A percentile compares a stretch with the other conserved stretches of the same genome.
phyloP scores from a whole-genome alignment of 345 rosid species.

The Raphanus raphanistrum region DNA sequence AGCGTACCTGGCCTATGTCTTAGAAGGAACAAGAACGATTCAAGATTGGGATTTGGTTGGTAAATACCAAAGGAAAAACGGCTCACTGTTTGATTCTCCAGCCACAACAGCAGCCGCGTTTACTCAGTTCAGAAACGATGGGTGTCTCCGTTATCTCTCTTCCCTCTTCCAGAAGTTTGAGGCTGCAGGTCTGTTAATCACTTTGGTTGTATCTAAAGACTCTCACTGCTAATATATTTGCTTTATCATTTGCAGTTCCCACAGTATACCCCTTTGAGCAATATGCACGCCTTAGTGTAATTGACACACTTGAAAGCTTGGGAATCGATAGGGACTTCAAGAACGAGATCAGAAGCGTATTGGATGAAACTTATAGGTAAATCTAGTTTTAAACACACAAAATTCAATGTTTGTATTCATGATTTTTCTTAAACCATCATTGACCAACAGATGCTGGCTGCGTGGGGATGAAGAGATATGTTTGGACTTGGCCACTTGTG shows the following conservation, averaged over 20 bases:
- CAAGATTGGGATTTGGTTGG: conserved; percentile 65
- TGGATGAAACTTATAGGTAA: conserved; percentile 75
- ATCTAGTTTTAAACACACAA: background rate
- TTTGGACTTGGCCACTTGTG: conserved; percentile 58
- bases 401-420: background rate
- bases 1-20: conserved; percentile 62
- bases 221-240: conserved; percentile 14
- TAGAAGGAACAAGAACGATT: conserved; percentile 62
- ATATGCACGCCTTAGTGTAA: conserved; percentile 55
- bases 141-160: conserved; percentile 63
- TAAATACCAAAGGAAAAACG: conserved; percentile 70
- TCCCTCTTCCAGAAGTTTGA: conserved; percentile 58
- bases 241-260: conserved; percentile 59
- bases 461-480: conserved; percentile 66
- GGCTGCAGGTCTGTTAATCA: conserved; percentile 54
- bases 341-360: conserved; percentile 49
- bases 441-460: conserved; percentile 63
- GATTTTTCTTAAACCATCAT: conserved; percentile 22
- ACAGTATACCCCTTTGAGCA: conserved; percentile 64
- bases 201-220: background rate
- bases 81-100: conserved; percentile 85
- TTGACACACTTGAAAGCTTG: conserved; percentile 65
- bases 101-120: conserved; percentile 83
- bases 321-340: conserved; percentile 66
- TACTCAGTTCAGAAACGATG: conserved; percentile 49